Base-by-base conservation (phyloP, 1,284 basidiomycete genomes). In the Apiotrichum porosum region DNA sequence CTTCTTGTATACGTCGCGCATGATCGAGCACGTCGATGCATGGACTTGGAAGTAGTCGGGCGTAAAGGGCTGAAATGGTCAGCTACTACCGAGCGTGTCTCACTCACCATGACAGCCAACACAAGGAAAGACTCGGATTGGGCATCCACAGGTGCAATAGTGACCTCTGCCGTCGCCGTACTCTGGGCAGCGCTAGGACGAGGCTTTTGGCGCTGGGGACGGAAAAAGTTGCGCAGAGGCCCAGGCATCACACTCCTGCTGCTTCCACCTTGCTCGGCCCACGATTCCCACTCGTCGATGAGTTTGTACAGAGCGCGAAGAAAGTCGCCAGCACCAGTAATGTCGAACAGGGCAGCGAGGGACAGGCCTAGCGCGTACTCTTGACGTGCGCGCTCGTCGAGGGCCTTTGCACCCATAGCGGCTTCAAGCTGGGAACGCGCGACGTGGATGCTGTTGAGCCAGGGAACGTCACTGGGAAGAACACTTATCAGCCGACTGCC, bases 11-110 rank as follows among this genome's bases (percentile, higher is more conserved):
- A 76, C 58, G 42, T 76, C 73, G 15, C 72, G 66, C 40, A 78
- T 65, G 47, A 76, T 71, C 28, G 75, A 73, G 58, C 76, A 77
- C 15, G 74, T 60, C 10, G 75, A 71, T 22, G 72, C 68, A 47
- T 77, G 68, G 18, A 72, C 69, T 61, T 77, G 73, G 58, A 76
- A 63, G 71, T 74, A 65, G 73, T 77, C 76, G 19, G 76, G 71
- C 10, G 73, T 63, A 58, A 78, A 79, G 2, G 77, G 77, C 74
- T 77, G 52, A 6, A 6, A 33, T 36, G 43, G 37, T 33, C 42
- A 47, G 22, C 19, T 14, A 5, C n/a, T 26, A 14, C n/a, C 31
- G 17, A 12, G 35, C 2, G n/a, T 9, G n/a, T n/a, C n/a, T 9
- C 9, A 32, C 44, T 4, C 15, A 51, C 50, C 54, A 55, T 55